Base-by-base conservation (phyloP, 2,329 filamentous ascomycete species). In the Alternaria ventricosa region DNA sequence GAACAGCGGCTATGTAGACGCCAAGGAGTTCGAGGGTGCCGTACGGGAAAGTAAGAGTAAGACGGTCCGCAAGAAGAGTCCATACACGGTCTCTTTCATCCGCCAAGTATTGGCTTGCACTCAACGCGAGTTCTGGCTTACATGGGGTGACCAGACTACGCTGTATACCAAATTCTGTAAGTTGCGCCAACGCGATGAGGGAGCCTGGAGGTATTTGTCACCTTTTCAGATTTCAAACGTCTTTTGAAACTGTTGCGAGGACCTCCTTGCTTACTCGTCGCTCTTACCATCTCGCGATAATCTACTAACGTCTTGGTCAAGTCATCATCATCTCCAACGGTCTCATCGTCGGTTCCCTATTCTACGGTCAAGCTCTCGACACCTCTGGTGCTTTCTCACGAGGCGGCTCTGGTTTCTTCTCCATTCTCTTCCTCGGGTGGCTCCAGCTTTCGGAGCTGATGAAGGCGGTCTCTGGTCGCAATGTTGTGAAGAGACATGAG, bases 381-480 rank as follows among this genome's bases (percentile, higher is more conserved):
- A 90, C 88, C 1, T 83, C 81, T 44, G 89, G 89, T 36, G 87
- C 88, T 12, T 92, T 91, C 76, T 82, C 85, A 6, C 84, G 89
- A 68, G 87, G 89, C 7, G 89, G 89, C 75, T 83, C 86, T 8
- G 78, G 88, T 9, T 91, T 91, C 83, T 90, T 91, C 80, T 88
- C 87, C 1, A 88, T 90, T 66, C 76, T 91, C 28, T 90, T 91
- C 79, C 82, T 91, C 6, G 85, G 82, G 60, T 91, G 89, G 89
- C 84, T 96, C 6, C 92, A 94, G 64, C 82, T 96, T 51, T 88
- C 90, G 0, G 92, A 96, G 77, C 84, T 94, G 57, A 93, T 92
- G 86, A 90, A 90, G 67, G 92, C 91, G 47, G 89, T 95, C 9
- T 87, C 87, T 55, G 90, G 92, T 6, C 86, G 92, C 59, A 85